These are phyloP conservation scores for Naganishia kalamii DNA, from an alignment of 768 basidiomycete genomes.

Conservation along the genomic window DNA sequence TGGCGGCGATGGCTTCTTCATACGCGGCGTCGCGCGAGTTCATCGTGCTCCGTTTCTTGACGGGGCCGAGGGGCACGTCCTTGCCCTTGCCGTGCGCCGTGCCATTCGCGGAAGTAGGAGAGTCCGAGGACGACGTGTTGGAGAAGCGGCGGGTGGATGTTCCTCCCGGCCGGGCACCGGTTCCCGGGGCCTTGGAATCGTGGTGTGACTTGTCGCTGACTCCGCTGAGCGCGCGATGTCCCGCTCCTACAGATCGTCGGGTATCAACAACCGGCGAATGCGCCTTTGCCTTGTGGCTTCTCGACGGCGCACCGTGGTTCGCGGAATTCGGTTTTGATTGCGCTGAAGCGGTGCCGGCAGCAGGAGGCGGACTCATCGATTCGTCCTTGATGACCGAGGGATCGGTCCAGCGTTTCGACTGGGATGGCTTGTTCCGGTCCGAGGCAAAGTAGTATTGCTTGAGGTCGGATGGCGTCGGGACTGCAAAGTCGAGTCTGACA, in stretches of 20 bases:
- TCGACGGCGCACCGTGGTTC: neutral
- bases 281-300: slow-evolving; percentile 15
- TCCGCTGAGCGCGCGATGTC: slow-evolving; percentile 1
- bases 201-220: slow-evolving; percentile 4
- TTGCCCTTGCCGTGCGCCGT: neutral
- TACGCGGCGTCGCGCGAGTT: slow-evolving; percentile 88
- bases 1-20: slow-evolving; percentile 62
- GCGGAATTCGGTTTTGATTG: neutral
- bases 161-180: neutral
- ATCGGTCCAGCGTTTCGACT: slow-evolving; percentile 39
- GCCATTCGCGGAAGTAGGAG: neutral
- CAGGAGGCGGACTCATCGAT: slow-evolving; percentile 17
- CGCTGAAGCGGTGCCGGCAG: neutral
- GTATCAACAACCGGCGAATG: slow-evolving; percentile 5
- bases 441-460: slow-evolving; percentile 27
- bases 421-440: slow-evolving; percentile 35
- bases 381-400: slow-evolving; percentile 12
- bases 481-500: slow-evolving; percentile 16
- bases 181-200: slow-evolving; percentile 16
- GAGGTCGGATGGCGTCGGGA: slow-evolving; percentile 35
- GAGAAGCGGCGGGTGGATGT: neutral
- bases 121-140: neutral
- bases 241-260: neutral
- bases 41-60: slow-evolving; percentile 92
- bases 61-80: slow-evolving; percentile 26